Percentiles rank a stretch among this genome's conserved stretches.
Evolutionary conservation across 345 rosid genomes (phyloP).

Genomic region (Populus deltoides): DNA sequence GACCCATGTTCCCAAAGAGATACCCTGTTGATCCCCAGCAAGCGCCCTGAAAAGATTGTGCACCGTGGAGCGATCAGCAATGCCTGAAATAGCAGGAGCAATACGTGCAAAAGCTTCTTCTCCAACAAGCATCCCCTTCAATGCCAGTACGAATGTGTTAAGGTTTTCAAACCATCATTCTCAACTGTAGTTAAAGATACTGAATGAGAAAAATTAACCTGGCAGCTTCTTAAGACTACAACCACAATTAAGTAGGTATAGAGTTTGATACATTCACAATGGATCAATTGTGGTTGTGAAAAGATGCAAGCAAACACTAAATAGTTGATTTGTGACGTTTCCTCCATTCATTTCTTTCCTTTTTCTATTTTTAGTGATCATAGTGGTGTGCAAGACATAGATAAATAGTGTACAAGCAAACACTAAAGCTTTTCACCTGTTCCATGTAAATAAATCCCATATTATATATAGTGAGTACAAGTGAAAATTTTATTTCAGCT

Average conservation of each 20-base stretch:
- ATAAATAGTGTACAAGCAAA: not conserved
- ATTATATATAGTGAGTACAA: too few relatives aligned
- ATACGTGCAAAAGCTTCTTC: conserved; percentile 87
- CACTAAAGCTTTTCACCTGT: not conserved
- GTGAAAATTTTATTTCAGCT: too few relatives aligned
- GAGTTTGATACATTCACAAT: not conserved
- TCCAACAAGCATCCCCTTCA: conserved; percentile 67
- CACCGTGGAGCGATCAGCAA: conserved; percentile 83
- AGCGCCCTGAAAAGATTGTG: conserved; percentile 86
- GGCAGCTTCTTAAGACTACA: not conserved
- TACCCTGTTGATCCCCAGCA: conserved; percentile 56
- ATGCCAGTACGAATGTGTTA: conserved; percentile 14
- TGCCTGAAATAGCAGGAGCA: conserved; percentile 82
- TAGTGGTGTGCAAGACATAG: not conserved
- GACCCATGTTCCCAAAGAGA: conserved; percentile 75
- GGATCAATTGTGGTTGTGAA: not conserved
- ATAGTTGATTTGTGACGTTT: not conserved
- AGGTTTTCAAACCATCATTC: conserved; percentile 8
- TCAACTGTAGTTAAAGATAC: not conserved
- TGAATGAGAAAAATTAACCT: conserved; percentile 7
- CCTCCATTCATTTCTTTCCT: not conserved
- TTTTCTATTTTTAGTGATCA: not conserved
- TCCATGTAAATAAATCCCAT: not conserved
- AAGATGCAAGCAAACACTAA: not conserved
- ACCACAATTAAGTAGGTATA: not conserved